These are phyloP conservation scores for Lentinula guzmanii DNA, from an alignment of 768 basidiomycete genomes.

Conservation along the genomic window DNA sequence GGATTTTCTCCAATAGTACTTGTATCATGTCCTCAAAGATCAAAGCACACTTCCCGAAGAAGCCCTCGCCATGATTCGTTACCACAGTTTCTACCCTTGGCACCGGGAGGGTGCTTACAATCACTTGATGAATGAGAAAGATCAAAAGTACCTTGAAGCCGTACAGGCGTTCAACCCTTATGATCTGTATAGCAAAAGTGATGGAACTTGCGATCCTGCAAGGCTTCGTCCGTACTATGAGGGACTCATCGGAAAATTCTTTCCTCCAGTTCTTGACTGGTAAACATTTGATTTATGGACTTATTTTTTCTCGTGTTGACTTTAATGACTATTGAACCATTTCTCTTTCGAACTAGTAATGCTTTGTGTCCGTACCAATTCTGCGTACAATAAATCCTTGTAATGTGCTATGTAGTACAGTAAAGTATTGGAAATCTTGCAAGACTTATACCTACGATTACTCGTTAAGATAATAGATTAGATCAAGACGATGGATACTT, in stretches of 20 bases:
- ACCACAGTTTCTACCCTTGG: slow-evolving; percentile 90
- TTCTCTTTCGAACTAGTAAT: background rate
- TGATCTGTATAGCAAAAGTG: slow-evolving; percentile 88
- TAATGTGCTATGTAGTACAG: background rate
- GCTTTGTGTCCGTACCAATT: background rate
- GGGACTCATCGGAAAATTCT: slow-evolving; percentile 76
- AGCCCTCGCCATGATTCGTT: slow-evolving; percentile 87
- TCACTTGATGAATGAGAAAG: slow-evolving; percentile 73
- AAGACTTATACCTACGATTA: no score
- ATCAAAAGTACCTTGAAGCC: slow-evolving; percentile 57
- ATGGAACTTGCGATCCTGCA: slow-evolving; percentile 55
- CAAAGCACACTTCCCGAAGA: slow-evolving; percentile 78
- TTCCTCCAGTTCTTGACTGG: slow-evolving; percentile 81
- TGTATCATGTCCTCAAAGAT: slow-evolving; percentile 78
- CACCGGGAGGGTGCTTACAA: slow-evolving; percentile 83
- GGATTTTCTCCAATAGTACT: slow-evolving; percentile 43
- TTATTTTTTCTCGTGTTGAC: background rate
- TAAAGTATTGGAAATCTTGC: no score
- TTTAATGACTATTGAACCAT: background rate
- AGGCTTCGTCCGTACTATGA: slow-evolving; percentile 81
- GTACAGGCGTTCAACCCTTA: slow-evolving; percentile 91
- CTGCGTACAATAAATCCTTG: background rate
- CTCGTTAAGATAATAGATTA: no score
- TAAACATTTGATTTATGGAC: slow-evolving; percentile 22
- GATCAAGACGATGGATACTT: no score